Conservation (phyloP, 345 rosid species). For the Arabis alpina region DNA sequence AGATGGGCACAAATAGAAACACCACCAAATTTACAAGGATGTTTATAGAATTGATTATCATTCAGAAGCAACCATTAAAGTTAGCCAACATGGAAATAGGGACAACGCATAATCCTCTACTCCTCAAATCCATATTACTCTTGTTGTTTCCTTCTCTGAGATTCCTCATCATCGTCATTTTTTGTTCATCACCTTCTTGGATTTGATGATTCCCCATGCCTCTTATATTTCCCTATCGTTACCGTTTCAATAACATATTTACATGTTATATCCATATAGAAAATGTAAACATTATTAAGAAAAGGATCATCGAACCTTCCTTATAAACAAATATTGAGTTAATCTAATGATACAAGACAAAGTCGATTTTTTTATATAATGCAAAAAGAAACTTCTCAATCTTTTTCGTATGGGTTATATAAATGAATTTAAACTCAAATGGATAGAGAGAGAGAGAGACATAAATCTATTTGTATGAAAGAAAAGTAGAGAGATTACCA, state of each 20-base stretch:
- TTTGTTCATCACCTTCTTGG: conserved; percentile 30
- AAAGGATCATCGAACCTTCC: conserved; percentile 16
- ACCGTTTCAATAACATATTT: conserved; percentile 20
- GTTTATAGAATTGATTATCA: conserved; percentile 4
- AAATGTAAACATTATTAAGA: neutral
- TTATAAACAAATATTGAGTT: conserved; percentile 13
- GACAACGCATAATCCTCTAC: conserved; percentile 78
- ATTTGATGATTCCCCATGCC: conserved; percentile 28
- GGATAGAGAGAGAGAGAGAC: neutral
- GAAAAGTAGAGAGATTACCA: conserved; percentile 37
- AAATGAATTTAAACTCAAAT: conserved; percentile 18
- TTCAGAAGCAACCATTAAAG: conserved; percentile 51
- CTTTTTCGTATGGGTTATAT: conserved; percentile 7
- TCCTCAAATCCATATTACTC: conserved; percentile 53
- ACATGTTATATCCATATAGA: conserved; percentile 21
- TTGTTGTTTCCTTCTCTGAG: conserved; percentile 29
- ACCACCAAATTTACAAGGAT: conserved; percentile 25
- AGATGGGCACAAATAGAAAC: conserved; percentile 26
- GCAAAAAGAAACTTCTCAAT: conserved; percentile 12
- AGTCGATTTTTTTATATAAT: neutral
- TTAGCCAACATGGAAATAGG: conserved; percentile 77
- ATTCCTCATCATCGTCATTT: conserved; percentile 29
- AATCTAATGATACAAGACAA: conserved; percentile 16
- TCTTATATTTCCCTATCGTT: conserved; percentile 36
- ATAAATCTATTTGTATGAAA: conserved; percentile 19